Evolutionary conservation across 2,329 filamentous ascomycete species (phyloP), one percentile per base, ranked within the genome.

Genomic region (Colletotrichum sp.): DNA sequence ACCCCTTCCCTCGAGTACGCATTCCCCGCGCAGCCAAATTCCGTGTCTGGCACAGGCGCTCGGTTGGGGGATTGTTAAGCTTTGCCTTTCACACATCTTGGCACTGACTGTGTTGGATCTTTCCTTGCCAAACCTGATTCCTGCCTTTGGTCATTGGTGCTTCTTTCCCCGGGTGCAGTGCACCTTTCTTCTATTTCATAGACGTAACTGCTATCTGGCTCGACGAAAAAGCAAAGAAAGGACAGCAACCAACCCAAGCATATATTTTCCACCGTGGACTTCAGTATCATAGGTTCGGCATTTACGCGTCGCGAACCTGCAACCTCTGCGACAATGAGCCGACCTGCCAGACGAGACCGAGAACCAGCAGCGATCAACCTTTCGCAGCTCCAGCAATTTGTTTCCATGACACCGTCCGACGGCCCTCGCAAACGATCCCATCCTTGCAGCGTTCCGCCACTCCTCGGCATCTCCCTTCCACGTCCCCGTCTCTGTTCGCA

Each of bases 71-170:
- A 48, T 18, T 34, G 22, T 68, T 73, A 73, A 65, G 64, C 73
- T 75, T 73, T 68, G 9, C 70, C 43, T 67, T 65, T n/a, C 62
- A 34, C 43, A 73, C 69, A 27, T 25, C 70, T 68, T 75, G 70
- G 64, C 70, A 64, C 58, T 30, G 18, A 10, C 56, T 58, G 56
- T 68, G 10, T 60, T 34, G 25, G 70, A 69, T 36, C 70, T 64
- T 66, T 16, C 34, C 66, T 55, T 52, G 28, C 58, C 16, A 22
- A 62, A 60, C 72, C 22, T 32, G 43, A n/a, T 64, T 34, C 30
- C 16, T n/a, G 30, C 48, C 48, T 15, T 25, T 18, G 25, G 28
- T 16, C 25, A 65, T 70, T 58, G 48, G 34, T 60, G 34, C 16
- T 34, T 22, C 48, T 56, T 52, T 67, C 15, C 28, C 8, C 22